Percentiles rank a stretch among this genome's conserved stretches.
These are phyloP conservation scores for Nitzschia inconspicua DNA, from an alignment of 108 stramenopile genomes.

Conservation along the genomic window DNA sequence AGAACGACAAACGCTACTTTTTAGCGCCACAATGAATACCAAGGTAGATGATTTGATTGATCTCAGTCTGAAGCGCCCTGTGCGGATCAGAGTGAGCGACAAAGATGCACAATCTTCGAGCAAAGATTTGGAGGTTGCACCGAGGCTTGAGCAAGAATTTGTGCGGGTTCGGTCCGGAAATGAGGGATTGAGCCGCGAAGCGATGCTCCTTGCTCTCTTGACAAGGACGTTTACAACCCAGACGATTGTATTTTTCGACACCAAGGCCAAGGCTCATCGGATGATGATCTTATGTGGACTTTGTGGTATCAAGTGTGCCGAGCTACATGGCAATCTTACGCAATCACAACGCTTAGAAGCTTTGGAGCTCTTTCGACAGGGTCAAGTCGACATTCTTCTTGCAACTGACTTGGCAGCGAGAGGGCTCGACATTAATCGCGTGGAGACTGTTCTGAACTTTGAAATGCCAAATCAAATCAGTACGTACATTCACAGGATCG, in stretches of 20 bases:
- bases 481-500: constrained; percentile 97
- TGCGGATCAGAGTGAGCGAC: constrained; percentile 79
- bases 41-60: constrained; percentile 91
- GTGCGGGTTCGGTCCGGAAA: constrained; percentile 80
- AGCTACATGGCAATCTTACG: constrained; percentile 95
- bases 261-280: constrained; percentile 89
- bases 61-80: constrained; percentile 87
- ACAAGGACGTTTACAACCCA: constrained; percentile 81
- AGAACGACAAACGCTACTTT: constrained; percentile 92
- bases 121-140: constrained; percentile 80
- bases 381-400: constrained; percentile 89
- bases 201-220: constrained; percentile 85
- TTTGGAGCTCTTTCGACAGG: constrained; percentile 85
- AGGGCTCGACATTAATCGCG: constrained; percentile 89
- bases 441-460: constrained; percentile 94
- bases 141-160: constrained; percentile 95
- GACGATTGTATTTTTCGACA: constrained; percentile 95
- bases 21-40: constrained; percentile 97
- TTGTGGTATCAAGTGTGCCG: constrained; percentile 80
- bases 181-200: constrained; percentile 87
- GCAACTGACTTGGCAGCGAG: constrained; percentile 98
- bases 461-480: constrained; percentile 94
- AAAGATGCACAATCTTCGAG: constrained; percentile 37
- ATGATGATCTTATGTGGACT: constrained; percentile 85
- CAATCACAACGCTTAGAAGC: constrained; percentile 87